Evolutionary conservation across 169 alveolate species (phyloP).

Genomic region (Plasmodium ovale): DNA sequence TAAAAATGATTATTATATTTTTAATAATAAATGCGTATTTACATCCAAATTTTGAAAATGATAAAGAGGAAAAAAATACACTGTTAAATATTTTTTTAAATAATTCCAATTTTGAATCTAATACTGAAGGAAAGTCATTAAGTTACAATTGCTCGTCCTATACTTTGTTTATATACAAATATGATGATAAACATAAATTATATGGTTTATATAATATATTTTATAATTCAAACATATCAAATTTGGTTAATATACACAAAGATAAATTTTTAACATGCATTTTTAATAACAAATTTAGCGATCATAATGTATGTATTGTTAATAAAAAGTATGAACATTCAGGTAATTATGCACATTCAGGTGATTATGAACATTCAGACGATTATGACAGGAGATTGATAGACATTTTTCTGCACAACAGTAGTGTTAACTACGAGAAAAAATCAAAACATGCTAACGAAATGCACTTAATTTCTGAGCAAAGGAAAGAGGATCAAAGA

Average conservation of each 20-base stretch:
- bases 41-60: slow-evolving; percentile 71
- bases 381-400: neutral
- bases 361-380: neutral
- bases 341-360: neutral
- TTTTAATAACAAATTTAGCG: slow-evolving; percentile 25
- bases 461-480: neutral
- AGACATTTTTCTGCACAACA: neutral
- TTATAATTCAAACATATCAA: slow-evolving; percentile 14
- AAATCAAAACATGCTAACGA: neutral
- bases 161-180: slow-evolving; percentile 59
- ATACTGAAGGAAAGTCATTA: neutral
- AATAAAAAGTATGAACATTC: slow-evolving; percentile 13
- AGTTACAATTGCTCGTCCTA: slow-evolving; percentile 51
- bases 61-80: neutral
- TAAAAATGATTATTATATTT: slow-evolving; percentile 49
- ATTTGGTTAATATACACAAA: slow-evolving; percentile 62
- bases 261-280: slow-evolving; percentile 50
- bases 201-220: slow-evolving; percentile 64
- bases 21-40: slow-evolving; percentile 66
- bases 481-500: neutral
- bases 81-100: slow-evolving; percentile 18
- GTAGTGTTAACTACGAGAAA: neutral
- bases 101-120: slow-evolving; percentile 28
- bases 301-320: slow-evolving; percentile 29
- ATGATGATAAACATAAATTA: slow-evolving; percentile 43